Base-by-base conservation (phyloP, 441 rosid species). In the Jatropha multifida region DNA sequence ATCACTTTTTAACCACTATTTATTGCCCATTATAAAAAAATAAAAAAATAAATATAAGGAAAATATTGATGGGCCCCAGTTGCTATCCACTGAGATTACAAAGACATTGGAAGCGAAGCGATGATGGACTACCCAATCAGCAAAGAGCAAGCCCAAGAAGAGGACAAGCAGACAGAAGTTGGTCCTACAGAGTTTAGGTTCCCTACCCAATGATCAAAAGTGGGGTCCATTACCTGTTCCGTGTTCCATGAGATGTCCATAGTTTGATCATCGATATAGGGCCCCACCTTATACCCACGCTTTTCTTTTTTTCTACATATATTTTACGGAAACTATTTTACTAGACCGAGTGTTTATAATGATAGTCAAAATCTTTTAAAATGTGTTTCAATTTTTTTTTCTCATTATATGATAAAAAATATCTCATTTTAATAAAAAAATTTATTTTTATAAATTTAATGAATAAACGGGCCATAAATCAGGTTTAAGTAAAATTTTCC, bases 161-260 rank as follows among this genome's bases (percentile, higher is more conserved):
- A 23, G 37, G 88, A 77, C 88, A 84, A 77, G 75, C 38, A 72
- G 87, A 88, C 91, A 85, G 23, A 69, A 75, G 20, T 68, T 74
- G 85, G 85, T 46, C 59, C 81, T 86, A 73, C 74, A 18, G 8
- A 18, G 9, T 23, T 14, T 54, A 82, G 52, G 89, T 85, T 86
- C 82, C 86, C 86, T 74, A 77, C 86, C 86, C 74, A 78, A 82
- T 86, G 86, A 84, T 85, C 85, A 23, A 79, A 76, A 44, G 42
- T 42, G 77, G 87, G 88, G 26, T 48, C 40, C 87, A 78, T 67
- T 0, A 0, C 49, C 77, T 71, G 75, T 82, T 73, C 83, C 78
- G 55, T 79, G 83, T 83, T 85, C 82, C 82, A 64, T 70, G 73
- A 58, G 69, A 42, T 76, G 78, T 76, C 76, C 68, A 68, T 69